phyloP scores from a whole-genome alignment of 768 basidiomycete genomes.

The Leccinum barrowsii region DNA sequence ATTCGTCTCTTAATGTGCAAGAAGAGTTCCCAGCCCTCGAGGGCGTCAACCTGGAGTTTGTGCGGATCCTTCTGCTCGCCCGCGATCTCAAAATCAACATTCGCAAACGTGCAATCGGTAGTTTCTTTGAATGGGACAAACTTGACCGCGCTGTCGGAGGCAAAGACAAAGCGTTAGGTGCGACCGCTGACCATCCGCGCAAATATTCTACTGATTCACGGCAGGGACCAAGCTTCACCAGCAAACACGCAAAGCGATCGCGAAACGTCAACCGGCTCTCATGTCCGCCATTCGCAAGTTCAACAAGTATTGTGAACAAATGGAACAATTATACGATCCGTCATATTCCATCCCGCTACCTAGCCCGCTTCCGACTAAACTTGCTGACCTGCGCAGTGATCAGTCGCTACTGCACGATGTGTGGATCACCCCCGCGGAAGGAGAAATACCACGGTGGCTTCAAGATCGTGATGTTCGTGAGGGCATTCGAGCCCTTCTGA shows the following conservation, averaged over 20 bases:
- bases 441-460: background rate
- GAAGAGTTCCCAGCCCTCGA: background rate
- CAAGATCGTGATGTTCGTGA: background rate
- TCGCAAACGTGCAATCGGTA: background rate
- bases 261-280: background rate
- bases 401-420: background rate
- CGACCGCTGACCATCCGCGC: background rate
- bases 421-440: background rate
- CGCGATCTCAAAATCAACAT: background rate
- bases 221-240: background rate
- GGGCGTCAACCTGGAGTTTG: background rate
- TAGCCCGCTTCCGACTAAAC: background rate
- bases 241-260: too few species aligned
- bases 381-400: background rate
- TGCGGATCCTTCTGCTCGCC: background rate
- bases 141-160: background rate
- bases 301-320: background rate
- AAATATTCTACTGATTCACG: background rate
- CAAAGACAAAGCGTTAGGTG: background rate
- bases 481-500: background rate
- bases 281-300: background rate
- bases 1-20: background rate
- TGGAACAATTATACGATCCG: background rate
- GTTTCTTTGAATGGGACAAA: background rate
- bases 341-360: background rate